These are phyloP conservation scores for Sphaerulina populicola DNA, from an alignment of 2,329 filamentous ascomycete genomes.

Conservation along the genomic window DNA sequence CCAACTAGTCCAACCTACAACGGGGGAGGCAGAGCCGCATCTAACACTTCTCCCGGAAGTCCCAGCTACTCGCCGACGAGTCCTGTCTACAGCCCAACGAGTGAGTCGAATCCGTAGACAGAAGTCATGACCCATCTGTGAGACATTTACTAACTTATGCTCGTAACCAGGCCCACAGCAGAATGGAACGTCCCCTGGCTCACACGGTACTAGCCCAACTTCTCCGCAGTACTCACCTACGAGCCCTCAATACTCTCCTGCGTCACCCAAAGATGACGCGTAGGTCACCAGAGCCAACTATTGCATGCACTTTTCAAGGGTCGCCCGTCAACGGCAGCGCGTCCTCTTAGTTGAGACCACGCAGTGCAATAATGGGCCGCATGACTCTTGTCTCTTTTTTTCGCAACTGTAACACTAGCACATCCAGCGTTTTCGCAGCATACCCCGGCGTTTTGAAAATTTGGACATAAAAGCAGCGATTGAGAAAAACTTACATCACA, in stretches of 20 bases:
- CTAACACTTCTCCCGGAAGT: slow-evolving; percentile 47
- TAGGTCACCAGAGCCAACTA: neutral
- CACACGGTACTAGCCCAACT: slow-evolving; percentile 34
- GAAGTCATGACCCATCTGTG: neutral
- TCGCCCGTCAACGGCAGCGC: slow-evolving; percentile 7
- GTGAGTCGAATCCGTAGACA: neutral
- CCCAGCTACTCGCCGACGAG: slow-evolving; percentile 42
- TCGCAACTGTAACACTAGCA: slow-evolving; percentile 17
- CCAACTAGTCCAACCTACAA: slow-evolving; percentile 42
- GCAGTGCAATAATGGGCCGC: slow-evolving; percentile 4
- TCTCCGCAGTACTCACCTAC: slow-evolving; percentile 53
- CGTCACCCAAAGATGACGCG: slow-evolving; percentile 1
- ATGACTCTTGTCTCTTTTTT: slow-evolving; percentile 3
- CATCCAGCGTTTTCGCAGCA: slow-evolving; percentile 18
- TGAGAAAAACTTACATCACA: neutral
- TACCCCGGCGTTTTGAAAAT: slow-evolving; percentile 15
- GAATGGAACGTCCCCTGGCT: neutral
- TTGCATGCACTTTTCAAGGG: neutral
- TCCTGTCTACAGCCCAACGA: slow-evolving; percentile 36
- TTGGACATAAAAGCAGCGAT: slow-evolving; percentile 22
- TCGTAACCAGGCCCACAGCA: neutral
- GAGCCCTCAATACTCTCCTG: slow-evolving; percentile 39
- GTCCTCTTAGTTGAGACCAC: slow-evolving; percentile 34
- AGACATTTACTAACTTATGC: neutral
- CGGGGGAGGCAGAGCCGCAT: slow-evolving; percentile 1